Evolutionary conservation across 129 eudicot genomes (phyloP).

Genomic region (sunflower (Helianthus annuus)): HanXRQr2.0-SUNRISE NC_035439.2:90986717-90987216

Average conservation of each 20-base stretch:
- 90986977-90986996: background rate
- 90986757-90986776: too few relatives aligned
- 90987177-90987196: conserved; percentile 5
- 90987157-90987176: conserved; percentile 1
- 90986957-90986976: too few relatives aligned
- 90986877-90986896: too few relatives aligned
- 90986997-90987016: conserved; percentile 7
- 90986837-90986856: too few relatives aligned
- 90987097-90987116: conserved; percentile 9
- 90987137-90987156: background rate
- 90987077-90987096: conserved; percentile 3
- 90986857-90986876: too few relatives aligned
- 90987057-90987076: background rate
- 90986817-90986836: too few relatives aligned
- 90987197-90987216: conserved; percentile 14
- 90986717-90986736: too few relatives aligned
- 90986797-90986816: too few relatives aligned
- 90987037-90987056: conserved; percentile 7
- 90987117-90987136: conserved; percentile 9
- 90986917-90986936: conserved; percentile 8
- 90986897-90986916: too few relatives aligned
- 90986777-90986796: too few relatives aligned
- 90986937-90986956: background rate
- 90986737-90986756: too few relatives aligned
- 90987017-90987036: background rate